These are phyloP conservation scores for Fusarium drepaniforme DNA, from an alignment of 2,329 filamentous ascomycete genomes.

Conservation along the genomic window DNA sequence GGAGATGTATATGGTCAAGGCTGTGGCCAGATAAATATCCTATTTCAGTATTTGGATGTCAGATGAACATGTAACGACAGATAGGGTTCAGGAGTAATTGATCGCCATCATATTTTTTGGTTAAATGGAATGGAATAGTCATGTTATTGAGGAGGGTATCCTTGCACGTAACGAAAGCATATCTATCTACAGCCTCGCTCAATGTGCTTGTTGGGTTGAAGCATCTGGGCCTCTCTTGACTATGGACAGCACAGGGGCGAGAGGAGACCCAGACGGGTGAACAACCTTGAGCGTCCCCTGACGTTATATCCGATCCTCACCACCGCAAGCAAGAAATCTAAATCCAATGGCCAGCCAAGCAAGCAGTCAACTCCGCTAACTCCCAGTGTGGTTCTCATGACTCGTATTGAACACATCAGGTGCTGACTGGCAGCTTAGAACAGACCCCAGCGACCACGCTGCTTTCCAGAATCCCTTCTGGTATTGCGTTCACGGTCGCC, in stretches of 20 bases:
- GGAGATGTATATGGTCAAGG: background rate
- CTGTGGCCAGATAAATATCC: background rate
- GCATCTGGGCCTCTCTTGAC: background rate
- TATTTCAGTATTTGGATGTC: background rate
- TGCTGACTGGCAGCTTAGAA: conserved; percentile 51
- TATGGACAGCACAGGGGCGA: conserved; percentile 2
- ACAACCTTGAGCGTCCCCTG: background rate
- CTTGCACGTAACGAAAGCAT: conserved; percentile 33
- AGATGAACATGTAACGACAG: background rate
- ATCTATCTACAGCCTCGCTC: conserved; percentile 35
- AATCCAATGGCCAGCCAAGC: conserved; percentile 41
- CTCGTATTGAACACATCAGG: conserved; percentile 32
- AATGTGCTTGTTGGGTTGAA: conserved; percentile 10
- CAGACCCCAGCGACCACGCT: conserved; percentile 62
- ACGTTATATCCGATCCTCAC: conserved; percentile 12
- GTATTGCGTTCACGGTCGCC: conserved; percentile 70
- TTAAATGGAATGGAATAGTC: conserved; percentile 14
- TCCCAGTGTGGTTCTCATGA: conserved; percentile 44
- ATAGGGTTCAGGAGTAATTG: background rate
- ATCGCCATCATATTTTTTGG: background rate
- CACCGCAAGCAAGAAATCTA: conserved; percentile 35
- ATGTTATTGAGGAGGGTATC: conserved; percentile 49
- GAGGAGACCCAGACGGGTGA: background rate
- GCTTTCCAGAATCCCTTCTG: conserved; percentile 51
- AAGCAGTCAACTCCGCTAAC: conserved; percentile 44